Evolutionary conservation across 148 eudicot genomes (phyloP), one percentile per base, ranked within the genome.

Genomic region (Silene latifolia): DNA sequence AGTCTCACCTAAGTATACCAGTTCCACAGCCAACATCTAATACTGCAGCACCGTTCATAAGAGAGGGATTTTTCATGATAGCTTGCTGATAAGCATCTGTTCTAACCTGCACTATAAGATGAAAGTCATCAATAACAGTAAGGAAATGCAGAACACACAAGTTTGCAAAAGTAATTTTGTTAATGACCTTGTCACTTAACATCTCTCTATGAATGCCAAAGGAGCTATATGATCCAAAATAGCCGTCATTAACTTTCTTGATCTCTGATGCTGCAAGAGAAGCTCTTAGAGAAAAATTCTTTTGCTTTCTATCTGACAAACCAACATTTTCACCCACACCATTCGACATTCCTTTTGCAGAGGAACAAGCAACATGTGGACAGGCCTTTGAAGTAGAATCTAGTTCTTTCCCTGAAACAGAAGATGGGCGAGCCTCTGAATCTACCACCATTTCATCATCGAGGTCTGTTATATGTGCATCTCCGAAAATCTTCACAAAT

Each of bases 11-110:
- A 63, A 95, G 80, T 75, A 95, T 95, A 73, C 98, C 97, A 72
- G 98, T 95, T 74, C 98, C 98, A 75, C 98, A 95, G 74, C 98
- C 98, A 35, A 95, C 91, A 82, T 95, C 98, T 82, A 95, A 80
- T 63, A 95, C 98, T 35, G 85, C 82, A 60, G 97, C 93, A 72
- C 85, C 87, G 8, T 63, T 77, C 63, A 95, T 58, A 69, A 95
- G 91, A 80, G 96, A 89, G 54, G 97, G 97, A 71, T 95, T 95
- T 48, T 81, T 82, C 82, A 84, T 24, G 74, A 95, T 87, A 59
- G 98, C 98, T 71, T 88, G 84, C 71, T 87, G 84, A 80, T 95
- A 95, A 69, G 98, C 89, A 85, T 92, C 97, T 47, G 90, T 95
- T 74, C 98, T 84, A 57, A 83, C 91, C 98, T 95, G 78, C 86